phyloP scores from a whole-genome alignment of 345 rosid genomes.

The Laguncularia racemosa region DNA sequence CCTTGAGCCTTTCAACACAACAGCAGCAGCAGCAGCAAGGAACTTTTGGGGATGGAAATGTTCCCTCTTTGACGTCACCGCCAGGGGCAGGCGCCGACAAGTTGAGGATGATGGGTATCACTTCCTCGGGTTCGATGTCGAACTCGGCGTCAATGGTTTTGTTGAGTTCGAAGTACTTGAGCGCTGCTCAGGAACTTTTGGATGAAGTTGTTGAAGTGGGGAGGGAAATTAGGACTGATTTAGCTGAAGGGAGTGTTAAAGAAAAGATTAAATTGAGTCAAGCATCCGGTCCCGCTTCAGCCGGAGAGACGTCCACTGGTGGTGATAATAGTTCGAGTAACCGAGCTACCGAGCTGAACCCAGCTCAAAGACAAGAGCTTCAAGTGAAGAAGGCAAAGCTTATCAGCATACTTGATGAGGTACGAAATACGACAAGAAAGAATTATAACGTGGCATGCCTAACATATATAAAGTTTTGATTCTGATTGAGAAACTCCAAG shows the following conservation, averaged over 20 bases:
- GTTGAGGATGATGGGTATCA: neutral
- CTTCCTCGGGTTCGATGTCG: conserved; percentile 6
- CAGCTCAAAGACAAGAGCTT: conserved; percentile 53
- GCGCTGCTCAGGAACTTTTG: conserved; percentile 65
- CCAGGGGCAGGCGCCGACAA: neutral
- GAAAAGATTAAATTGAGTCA: conserved; percentile 15
- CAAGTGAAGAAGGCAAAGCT: conserved; percentile 61
- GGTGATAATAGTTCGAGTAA: neutral
- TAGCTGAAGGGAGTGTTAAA: conserved; percentile 9
- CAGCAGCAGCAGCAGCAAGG: conserved; percentile 6
- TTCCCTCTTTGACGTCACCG: conserved; percentile 1
- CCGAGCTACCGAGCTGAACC: conserved; percentile 10
- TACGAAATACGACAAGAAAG: conserved; percentile 8
- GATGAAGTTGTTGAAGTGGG: conserved; percentile 57
- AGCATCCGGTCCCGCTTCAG: conserved; percentile 12
- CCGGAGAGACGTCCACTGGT: neutral
- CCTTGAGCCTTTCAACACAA: conserved; percentile 30
- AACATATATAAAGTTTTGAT: no score
- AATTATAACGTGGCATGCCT: no score
- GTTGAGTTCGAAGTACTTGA: conserved; percentile 56
- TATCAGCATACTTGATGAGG: conserved; percentile 64
- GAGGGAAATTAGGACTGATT: conserved; percentile 17
- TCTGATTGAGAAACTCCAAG: no score
- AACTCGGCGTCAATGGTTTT: conserved; percentile 18
- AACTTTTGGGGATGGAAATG: neutral